Conservation (phyloP, 176 grass and related monocot genomes). For the Phyllostachys edulis region DNA sequence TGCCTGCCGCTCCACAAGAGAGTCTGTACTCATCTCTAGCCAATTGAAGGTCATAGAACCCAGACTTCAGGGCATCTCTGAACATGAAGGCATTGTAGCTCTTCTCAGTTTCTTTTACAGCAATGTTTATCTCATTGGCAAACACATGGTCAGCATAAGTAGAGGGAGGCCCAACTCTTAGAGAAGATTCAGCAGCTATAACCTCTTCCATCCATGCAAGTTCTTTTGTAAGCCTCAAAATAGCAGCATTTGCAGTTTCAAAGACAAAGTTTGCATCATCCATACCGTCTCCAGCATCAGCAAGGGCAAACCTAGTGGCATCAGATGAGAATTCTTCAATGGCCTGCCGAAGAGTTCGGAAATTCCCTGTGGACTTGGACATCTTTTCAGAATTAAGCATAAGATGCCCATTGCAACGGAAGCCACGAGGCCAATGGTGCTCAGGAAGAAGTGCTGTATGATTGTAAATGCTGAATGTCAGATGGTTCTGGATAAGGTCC, state of each 20-base stretch:
- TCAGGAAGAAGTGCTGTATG: slow-evolving; percentile 57
- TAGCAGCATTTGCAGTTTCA: slow-evolving; percentile 71
- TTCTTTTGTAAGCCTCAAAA: slow-evolving; percentile 73
- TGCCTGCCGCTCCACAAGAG: slow-evolving; percentile 56
- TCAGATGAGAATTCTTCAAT: slow-evolving; percentile 67
- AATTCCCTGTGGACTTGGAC: slow-evolving; percentile 83
- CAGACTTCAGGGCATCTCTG: slow-evolving; percentile 62
- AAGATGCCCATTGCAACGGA: slow-evolving; percentile 78
- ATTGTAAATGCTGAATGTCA: slow-evolving; percentile 78
- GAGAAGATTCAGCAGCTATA: slow-evolving; percentile 45
- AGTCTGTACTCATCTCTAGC: slow-evolving; percentile 75
- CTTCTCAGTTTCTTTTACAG: slow-evolving; percentile 58
- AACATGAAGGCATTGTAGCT: slow-evolving; percentile 74
- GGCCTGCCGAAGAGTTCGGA: too few relatives aligned
- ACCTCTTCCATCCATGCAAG: slow-evolving; percentile 82
- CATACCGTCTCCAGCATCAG: slow-evolving; percentile 78
- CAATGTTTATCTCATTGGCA: slow-evolving; percentile 70
- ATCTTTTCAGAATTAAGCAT: slow-evolving; percentile 89
- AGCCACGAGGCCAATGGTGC: slow-evolving; percentile 67
- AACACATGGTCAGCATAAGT: slow-evolving; percentile 62
- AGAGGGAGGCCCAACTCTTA: slow-evolving; percentile 41
- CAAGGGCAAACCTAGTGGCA: slow-evolving; percentile 79
- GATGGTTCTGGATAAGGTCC: slow-evolving; percentile 76
- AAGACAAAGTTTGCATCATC: slow-evolving; percentile 82
- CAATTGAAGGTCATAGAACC: slow-evolving; percentile 70